A percentile compares a stretch with the other conserved stretches of the same genome.
phyloP scores from a whole-genome alignment of 495 filamentous ascomycete genomes.

The Penicillium daleae region DNA sequence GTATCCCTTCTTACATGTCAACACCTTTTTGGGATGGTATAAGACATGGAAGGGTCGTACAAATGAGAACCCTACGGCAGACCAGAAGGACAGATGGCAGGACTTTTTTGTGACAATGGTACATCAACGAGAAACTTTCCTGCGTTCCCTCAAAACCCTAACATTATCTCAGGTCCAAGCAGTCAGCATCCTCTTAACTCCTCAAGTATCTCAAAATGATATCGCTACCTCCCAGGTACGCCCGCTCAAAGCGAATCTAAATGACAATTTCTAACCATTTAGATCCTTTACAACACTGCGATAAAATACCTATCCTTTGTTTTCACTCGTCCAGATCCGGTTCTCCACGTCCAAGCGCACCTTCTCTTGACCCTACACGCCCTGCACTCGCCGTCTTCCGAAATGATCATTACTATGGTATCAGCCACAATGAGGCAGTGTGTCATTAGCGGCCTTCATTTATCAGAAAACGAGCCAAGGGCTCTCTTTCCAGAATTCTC shows the following conservation, averaged over 20 bases:
- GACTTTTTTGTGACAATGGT: slow-evolving; percentile 29
- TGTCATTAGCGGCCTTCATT: slow-evolving; percentile 24
- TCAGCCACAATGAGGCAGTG: slow-evolving; percentile 29
- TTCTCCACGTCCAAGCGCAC: slow-evolving; percentile 30
- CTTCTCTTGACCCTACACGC: slow-evolving; percentile 31
- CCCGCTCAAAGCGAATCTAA: not conserved
- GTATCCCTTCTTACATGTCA: slow-evolving; percentile 28
- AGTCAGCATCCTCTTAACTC: slow-evolving; percentile 26
- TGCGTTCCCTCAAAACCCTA: no score
- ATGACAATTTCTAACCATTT: not conserved
- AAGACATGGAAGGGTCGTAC: slow-evolving; percentile 19
- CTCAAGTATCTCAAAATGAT: slow-evolving; percentile 23
- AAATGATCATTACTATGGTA: slow-evolving; percentile 27
- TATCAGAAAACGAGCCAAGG: slow-evolving; percentile 11
- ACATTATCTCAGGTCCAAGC: slow-evolving; percentile 20
- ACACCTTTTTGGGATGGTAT: slow-evolving; percentile 27
- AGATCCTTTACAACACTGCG: slow-evolving; percentile 20
- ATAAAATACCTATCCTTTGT: slow-evolving; percentile 20
- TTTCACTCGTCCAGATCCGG: slow-evolving; percentile 18
- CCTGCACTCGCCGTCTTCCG: slow-evolving; percentile 30
- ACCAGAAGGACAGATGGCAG: slow-evolving; percentile 20
- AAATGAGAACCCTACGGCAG: not conserved
- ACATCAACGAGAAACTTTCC: no score
- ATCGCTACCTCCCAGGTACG: slow-evolving; percentile 26
- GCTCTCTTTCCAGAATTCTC: slow-evolving; percentile 6